Percentiles rank a stretch among this genome's conserved stretches.
Conservation (phyloP, 495 filamentous ascomycete genomes). For the Aspergillus heteromorphus region DNA sequence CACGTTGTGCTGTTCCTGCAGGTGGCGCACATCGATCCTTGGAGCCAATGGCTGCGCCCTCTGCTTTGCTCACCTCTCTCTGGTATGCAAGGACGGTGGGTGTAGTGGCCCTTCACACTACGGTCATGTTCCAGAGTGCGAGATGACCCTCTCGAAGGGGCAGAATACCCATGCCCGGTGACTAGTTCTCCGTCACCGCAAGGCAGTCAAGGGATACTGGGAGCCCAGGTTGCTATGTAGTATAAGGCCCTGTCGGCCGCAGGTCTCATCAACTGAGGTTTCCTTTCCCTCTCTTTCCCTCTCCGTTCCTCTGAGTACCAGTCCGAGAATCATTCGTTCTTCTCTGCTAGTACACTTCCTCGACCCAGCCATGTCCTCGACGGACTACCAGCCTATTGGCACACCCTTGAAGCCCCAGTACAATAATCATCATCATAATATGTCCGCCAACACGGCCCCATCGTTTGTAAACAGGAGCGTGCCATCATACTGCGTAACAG, state of each 20-base stretch:
- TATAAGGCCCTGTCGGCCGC: conserved; percentile 18
- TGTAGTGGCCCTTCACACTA: conserved; percentile 17
- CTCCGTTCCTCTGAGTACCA: neutral
- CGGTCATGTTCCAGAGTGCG: conserved; percentile 20
- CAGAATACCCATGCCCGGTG: conserved; percentile 16
- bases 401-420: conserved; percentile 6
- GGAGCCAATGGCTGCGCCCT: conserved; percentile 16
- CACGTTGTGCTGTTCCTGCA: conserved; percentile 21
- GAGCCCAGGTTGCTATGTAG: conserved; percentile 1
- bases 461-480: conserved; percentile 14
- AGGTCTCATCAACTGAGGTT: neutral
- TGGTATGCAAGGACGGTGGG: conserved; percentile 29
- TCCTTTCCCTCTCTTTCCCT: conserved; percentile 2
- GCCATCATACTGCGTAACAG: conserved; percentile 13
- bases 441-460: conserved; percentile 14
- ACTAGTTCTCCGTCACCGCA: conserved; percentile 14
- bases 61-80: conserved; percentile 16
- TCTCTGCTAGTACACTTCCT: neutral
- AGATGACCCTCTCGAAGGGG: conserved; percentile 22
- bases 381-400: conserved; percentile 9
- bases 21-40: conserved; percentile 12
- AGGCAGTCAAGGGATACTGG: conserved; percentile 22
- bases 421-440: conserved; percentile 15
- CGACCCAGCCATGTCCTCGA: conserved; percentile 14
- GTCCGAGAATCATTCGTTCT: neutral